Conservation (phyloP, 306 rosid genomes). For the Citrullus colocynthis region DNA sequence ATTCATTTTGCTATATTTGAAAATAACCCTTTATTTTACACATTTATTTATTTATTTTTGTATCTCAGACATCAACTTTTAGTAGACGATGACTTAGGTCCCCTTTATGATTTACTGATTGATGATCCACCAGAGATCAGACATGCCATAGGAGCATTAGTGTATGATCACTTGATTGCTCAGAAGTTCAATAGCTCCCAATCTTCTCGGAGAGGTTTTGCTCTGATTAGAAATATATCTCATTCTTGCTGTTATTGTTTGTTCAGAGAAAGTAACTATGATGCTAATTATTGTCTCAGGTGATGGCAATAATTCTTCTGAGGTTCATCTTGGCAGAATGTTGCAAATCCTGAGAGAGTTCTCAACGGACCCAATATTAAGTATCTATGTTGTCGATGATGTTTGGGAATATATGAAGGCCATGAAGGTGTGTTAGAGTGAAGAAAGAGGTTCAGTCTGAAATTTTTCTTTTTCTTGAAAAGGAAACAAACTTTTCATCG, state of each 20-base stretch:
- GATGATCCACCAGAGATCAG: constrained; percentile 91
- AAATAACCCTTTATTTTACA: background rate
- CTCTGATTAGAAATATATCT: constrained; percentile 7
- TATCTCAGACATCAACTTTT: constrained; percentile 82
- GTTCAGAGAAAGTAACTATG: constrained; percentile 6
- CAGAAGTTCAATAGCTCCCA: constrained; percentile 71
- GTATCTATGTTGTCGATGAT: constrained; percentile 84
- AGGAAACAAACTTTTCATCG: too few species aligned
- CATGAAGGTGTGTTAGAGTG: constrained; percentile 51
- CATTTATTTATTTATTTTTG: constrained; percentile 18
- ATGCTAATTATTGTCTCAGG: constrained; percentile 32
- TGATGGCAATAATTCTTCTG: constrained; percentile 56
- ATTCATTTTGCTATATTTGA: too few species aligned
- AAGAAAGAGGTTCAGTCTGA: background rate
- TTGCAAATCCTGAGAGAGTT: constrained; percentile 87
- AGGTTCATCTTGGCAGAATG: constrained; percentile 79
- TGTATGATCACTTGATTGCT: constrained; percentile 89
- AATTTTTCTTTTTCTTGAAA: too few species aligned
- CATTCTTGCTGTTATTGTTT: constrained; percentile 14
- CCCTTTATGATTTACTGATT: constrained; percentile 83
- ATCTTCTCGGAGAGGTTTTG: constrained; percentile 49
- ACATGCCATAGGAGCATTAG: constrained; percentile 92
- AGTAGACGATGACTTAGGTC: constrained; percentile 90
- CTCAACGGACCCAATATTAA: constrained; percentile 79
- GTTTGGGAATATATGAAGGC: constrained; percentile 98